These are phyloP conservation scores for Elaeis guineensis DNA, from an alignment of 176 grass and related monocot genomes.

Conservation along the genomic window DNA sequence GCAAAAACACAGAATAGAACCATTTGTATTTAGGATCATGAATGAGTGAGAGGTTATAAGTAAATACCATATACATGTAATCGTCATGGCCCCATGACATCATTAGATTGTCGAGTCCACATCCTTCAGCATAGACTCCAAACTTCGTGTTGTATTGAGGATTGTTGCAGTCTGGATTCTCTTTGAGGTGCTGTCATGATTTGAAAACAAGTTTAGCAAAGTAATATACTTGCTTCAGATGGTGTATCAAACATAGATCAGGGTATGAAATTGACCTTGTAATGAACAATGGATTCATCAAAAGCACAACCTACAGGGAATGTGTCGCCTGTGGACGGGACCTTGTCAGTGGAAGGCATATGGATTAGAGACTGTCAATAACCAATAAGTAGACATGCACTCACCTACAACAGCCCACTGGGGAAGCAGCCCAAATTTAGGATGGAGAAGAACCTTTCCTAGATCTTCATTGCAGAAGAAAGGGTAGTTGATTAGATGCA, in stretches of 20 bases:
- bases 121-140: slow-evolving; percentile 66
- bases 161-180: slow-evolving; percentile 68
- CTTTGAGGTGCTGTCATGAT: slow-evolving; percentile 54
- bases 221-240: neutral
- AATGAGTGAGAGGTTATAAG: neutral
- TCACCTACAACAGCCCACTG: slow-evolving; percentile 95
- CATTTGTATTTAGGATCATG: no score
- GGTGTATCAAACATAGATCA: no score
- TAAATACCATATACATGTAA: slow-evolving; percentile 78
- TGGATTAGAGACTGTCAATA: neutral
- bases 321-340: slow-evolving; percentile 58
- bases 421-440: slow-evolving; percentile 61
- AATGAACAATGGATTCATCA: slow-evolving; percentile 78
- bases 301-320: slow-evolving; percentile 77
- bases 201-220: slow-evolving; percentile 1
- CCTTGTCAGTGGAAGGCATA: neutral
- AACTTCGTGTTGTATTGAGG: slow-evolving; percentile 63
- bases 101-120: slow-evolving; percentile 62
- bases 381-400: neutral
- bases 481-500: neutral
- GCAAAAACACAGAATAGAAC: no score
- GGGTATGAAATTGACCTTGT: slow-evolving; percentile 34
- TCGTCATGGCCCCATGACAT: slow-evolving; percentile 89
- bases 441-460: slow-evolving; percentile 92
- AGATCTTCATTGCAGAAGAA: slow-evolving; percentile 40